These are phyloP conservation scores for Naganishia liquefaciens DNA, from an alignment of 1,284 basidiomycete species.

Conservation along the genomic window DNA sequence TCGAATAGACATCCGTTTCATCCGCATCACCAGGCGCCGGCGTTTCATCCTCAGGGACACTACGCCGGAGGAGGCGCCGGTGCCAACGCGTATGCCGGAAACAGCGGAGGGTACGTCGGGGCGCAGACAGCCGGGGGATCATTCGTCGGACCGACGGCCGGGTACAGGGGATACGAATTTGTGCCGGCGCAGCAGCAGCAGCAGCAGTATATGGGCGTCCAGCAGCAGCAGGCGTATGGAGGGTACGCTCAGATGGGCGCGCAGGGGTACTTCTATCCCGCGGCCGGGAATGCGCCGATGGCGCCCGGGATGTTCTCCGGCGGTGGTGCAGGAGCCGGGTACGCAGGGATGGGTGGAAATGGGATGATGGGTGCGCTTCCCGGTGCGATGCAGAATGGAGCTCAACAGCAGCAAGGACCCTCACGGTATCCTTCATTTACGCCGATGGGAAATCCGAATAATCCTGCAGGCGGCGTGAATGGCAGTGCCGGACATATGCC, in stretches of 20 bases:
- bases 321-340: constrained; percentile 1
- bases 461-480: neutral
- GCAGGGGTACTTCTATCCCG: neutral
- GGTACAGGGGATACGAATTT: constrained; percentile 20
- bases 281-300: neutral
- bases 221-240: constrained; percentile 8
- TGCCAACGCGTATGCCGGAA: neutral
- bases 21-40: constrained; percentile 11
- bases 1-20: constrained; percentile 9
- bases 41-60: constrained; percentile 21
- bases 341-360: neutral
- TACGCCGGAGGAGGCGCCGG: constrained; percentile 1
- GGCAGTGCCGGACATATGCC: neutral
- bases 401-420: neutral
- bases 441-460: constrained; percentile 4
- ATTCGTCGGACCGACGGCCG: neutral
- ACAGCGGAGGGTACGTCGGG: neutral
- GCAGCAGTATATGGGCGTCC: constrained; percentile 1
- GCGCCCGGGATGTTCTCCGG: neutral
- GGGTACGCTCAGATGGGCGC: constrained; percentile 1
- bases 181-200: constrained; percentile 15
- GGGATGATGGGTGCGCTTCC: constrained; percentile 3
- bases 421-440: constrained; percentile 1
- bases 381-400: constrained; percentile 3
- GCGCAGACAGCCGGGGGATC: constrained; percentile 2